Conservation (phyloP, 1,284 basidiomycete species). For the Anthracocystis walkeri region DNA sequence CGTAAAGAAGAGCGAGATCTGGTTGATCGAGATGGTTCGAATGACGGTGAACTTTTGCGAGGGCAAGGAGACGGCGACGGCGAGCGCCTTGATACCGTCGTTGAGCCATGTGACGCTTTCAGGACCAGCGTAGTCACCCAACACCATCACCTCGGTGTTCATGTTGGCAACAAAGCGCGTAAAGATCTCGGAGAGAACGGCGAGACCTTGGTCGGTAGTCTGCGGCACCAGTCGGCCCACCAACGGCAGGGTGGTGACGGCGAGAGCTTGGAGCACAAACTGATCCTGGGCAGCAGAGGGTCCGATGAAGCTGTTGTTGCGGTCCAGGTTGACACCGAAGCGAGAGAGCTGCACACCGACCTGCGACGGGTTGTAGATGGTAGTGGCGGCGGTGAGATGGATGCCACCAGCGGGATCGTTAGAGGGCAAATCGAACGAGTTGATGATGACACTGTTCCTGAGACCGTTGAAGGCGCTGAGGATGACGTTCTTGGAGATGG, state of each 20-base stretch:
- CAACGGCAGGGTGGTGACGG: slow-evolving; percentile 75
- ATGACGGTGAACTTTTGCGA: slow-evolving; percentile 79
- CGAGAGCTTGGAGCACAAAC: slow-evolving; percentile 75
- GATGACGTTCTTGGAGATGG: slow-evolving; percentile 76
- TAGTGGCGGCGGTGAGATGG: slow-evolving; percentile 77
- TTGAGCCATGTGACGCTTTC: slow-evolving; percentile 79
- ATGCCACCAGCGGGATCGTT: slow-evolving; percentile 83
- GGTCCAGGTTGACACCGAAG: slow-evolving; percentile 77
- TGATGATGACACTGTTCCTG: slow-evolving; percentile 76
- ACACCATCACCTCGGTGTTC: slow-evolving; percentile 76
- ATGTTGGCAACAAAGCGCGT: slow-evolving; percentile 80
- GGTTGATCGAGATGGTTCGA: slow-evolving; percentile 76
- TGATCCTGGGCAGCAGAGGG: slow-evolving; percentile 73
- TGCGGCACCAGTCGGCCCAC: slow-evolving; percentile 79
- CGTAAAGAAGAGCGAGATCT: slow-evolving; percentile 77
- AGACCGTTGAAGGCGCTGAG: slow-evolving; percentile 81
- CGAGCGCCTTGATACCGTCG: slow-evolving; percentile 78
- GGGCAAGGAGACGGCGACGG: slow-evolving; percentile 76
- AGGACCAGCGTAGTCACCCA: slow-evolving; percentile 77
- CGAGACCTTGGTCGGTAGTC: slow-evolving; percentile 73
- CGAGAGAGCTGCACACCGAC: slow-evolving; percentile 78
- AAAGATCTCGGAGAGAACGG: slow-evolving; percentile 77
- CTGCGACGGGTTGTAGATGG: slow-evolving; percentile 79
- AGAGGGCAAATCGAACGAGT: slow-evolving; percentile 79
- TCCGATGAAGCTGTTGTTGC: slow-evolving; percentile 75